Percentiles rank a stretch among this genome's conserved stretches.
Evolutionary conservation across 495 filamentous ascomycete genomes (phyloP).

Genomic region (Aspergillus haitiensis): DNA sequence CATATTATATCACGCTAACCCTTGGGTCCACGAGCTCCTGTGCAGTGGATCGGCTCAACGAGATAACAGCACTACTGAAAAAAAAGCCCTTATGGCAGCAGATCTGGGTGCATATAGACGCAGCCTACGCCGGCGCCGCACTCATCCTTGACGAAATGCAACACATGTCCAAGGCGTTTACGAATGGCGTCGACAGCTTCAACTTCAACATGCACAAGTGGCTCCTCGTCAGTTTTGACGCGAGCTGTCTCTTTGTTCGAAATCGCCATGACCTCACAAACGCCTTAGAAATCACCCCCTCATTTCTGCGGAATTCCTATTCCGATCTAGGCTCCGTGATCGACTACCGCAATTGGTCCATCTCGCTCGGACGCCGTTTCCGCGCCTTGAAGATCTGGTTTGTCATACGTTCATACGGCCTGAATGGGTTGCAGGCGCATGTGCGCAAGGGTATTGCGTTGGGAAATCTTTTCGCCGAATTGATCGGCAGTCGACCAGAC

Average conservation of each 20-base stretch:
- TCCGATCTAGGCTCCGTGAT: slow-evolving; percentile 83
- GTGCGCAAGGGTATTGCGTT: slow-evolving; percentile 65
- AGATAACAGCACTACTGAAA: slow-evolving; percentile 63
- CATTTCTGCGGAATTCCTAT: slow-evolving; percentile 78
- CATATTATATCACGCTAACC: slow-evolving; percentile 84
- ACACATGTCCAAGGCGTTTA: slow-evolving; percentile 61
- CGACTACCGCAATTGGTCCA: slow-evolving; percentile 98
- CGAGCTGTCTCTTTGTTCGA: slow-evolving; percentile 59
- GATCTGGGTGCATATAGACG: slow-evolving; percentile 94
- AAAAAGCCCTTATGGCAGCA: slow-evolving; percentile 58
- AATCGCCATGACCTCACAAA: slow-evolving; percentile 72
- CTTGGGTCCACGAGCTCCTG: slow-evolving; percentile 88
- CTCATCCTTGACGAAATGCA: slow-evolving; percentile 80
- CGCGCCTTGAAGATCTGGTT: slow-evolving; percentile 95
- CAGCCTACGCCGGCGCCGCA: slow-evolving; percentile 87
- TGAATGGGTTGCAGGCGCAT: slow-evolving; percentile 72
- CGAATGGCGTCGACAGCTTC: slow-evolving; percentile 75
- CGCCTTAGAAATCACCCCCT: slow-evolving; percentile 77
- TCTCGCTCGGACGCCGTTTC: slow-evolving; percentile 92
- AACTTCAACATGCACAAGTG: slow-evolving; percentile 98
- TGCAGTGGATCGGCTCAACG: slow-evolving; percentile 76
- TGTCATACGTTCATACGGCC: slow-evolving; percentile 85
- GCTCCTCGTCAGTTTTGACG: slow-evolving; percentile 94
- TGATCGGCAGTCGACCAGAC: slow-evolving; percentile 61
- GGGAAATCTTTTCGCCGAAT: slow-evolving; percentile 66